A percentile compares a stretch with the other conserved stretches of the same genome.
These are phyloP conservation scores for Nakaseomyces sp. DNA, from an alignment of 1,139 yeast genomes.

Conservation along the genomic window DNA sequence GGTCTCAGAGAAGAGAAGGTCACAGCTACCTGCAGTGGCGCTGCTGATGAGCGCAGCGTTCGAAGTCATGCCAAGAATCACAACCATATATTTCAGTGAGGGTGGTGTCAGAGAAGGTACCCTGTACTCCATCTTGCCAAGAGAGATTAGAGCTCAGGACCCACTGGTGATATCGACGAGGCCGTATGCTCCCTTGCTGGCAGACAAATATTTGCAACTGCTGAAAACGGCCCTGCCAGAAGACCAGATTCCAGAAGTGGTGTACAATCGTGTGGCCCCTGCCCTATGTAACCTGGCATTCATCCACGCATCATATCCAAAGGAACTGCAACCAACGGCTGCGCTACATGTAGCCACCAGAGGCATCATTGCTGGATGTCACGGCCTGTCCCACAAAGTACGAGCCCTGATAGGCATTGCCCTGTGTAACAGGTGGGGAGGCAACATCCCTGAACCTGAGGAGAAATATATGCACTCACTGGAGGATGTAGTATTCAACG, in stretches of 20 bases:
- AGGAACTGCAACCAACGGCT: conserved; percentile 62
- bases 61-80: conserved; percentile 48
- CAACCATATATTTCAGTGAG: conserved; percentile 54
- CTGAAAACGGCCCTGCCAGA: conserved; percentile 46
- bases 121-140: conserved; percentile 48
- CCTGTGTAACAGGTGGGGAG: conserved; percentile 68
- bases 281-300: conserved; percentile 61
- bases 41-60: conserved; percentile 50
- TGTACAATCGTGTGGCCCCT: conserved; percentile 50
- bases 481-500: conserved; percentile 40
- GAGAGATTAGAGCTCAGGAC: conserved; percentile 48
- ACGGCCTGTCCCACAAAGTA: conserved; percentile 58
- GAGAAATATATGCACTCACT: conserved; percentile 37
- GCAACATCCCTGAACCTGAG: conserved; percentile 51
- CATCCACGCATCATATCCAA: conserved; percentile 62
- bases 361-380: conserved; percentile 60
- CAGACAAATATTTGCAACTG: conserved; percentile 43
- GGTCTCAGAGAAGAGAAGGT: conserved; percentile 51
- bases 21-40: conserved; percentile 58
- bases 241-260: conserved; percentile 44
- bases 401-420: conserved; percentile 61
- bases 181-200: conserved; percentile 55
- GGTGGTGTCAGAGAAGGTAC: conserved; percentile 71
- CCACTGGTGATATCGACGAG: conserved; percentile 55
- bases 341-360: conserved; percentile 59